A percentile compares a stretch with the other conserved stretches of the same genome.
Evolutionary conservation across 2,329 filamentous ascomycete genomes (phyloP).

Genomic region (Acarospora socialis): DNA sequence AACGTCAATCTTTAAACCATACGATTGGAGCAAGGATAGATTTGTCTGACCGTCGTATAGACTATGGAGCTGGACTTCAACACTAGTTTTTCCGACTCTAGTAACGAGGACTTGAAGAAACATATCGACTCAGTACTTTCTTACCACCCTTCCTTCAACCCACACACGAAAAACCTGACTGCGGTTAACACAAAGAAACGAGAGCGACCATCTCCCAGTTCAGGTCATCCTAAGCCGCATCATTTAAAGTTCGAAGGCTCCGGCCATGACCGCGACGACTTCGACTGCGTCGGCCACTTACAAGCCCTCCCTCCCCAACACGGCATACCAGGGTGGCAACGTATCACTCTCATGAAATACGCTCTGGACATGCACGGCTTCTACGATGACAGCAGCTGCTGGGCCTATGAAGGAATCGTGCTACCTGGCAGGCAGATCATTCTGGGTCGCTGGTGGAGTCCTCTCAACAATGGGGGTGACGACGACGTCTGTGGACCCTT

Average conservation of each 20-base stretch:
- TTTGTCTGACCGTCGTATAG: too few species aligned
- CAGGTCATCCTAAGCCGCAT: too few species aligned
- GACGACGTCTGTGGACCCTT: constrained; percentile 19
- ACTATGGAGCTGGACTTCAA: constrained; percentile 22
- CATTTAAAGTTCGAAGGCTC: constrained; percentile 20
- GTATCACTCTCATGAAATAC: constrained; percentile 41
- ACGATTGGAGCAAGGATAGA: constrained; percentile 11
- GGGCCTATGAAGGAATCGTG: constrained; percentile 32
- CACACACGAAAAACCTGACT: constrained; percentile 8
- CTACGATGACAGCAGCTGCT: constrained; percentile 8
- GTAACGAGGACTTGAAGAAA: constrained; percentile 28
- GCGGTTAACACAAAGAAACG: constrained; percentile 1
- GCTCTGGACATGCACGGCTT: constrained; percentile 17
- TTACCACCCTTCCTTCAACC: too few species aligned
- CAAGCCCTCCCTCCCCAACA: constrained; percentile 35
- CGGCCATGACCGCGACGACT: constrained; percentile 24
- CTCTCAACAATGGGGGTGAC: constrained; percentile 3
- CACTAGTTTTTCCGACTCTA: constrained; percentile 16
- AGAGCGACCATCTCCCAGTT: background rate
- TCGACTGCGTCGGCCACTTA: constrained; percentile 31
- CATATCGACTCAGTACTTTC: constrained; percentile 23
- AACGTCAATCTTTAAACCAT: too few species aligned
- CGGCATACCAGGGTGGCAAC: constrained; percentile 38
- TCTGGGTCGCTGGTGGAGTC: constrained; percentile 36
- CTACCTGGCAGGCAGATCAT: constrained; percentile 34